These are phyloP conservation scores for Zasmidium citrigriseum DNA, from an alignment of 2,329 filamentous ascomycete genomes.

Conservation along the genomic window DNA sequence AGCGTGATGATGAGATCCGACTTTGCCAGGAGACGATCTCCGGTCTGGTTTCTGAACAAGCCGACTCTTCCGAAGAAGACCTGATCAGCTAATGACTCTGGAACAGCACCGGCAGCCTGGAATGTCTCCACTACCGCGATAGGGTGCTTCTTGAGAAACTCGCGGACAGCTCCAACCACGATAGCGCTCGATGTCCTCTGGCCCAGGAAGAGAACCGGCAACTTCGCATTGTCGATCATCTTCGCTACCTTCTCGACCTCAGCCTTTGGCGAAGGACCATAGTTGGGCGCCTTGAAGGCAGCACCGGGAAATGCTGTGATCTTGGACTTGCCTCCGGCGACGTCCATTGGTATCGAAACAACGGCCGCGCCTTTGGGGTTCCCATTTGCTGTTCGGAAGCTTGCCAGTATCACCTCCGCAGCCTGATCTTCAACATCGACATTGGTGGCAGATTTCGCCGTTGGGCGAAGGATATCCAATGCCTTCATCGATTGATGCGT, in stretches of 20 bases:
- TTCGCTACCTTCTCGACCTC: constrained; percentile 38
- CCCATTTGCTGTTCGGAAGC: constrained; percentile 45
- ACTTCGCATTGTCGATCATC: constrained; percentile 35
- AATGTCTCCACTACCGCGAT: constrained; percentile 54
- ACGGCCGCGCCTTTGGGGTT: constrained; percentile 48
- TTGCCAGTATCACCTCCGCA: constrained; percentile 49
- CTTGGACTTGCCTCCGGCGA: constrained; percentile 43
- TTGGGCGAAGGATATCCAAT: constrained; percentile 46
- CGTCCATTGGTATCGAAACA: constrained; percentile 48
- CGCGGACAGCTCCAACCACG: constrained; percentile 45
- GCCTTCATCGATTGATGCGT: constrained; percentile 52
- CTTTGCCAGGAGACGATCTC: constrained; percentile 46
- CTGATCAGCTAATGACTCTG: constrained; percentile 43
- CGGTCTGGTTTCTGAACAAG: constrained; percentile 52
- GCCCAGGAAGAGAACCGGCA: constrained; percentile 50
- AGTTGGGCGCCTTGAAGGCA: constrained; percentile 44
- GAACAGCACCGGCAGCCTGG: constrained; percentile 51
- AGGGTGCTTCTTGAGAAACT: constrained; percentile 43
- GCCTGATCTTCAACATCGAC: constrained; percentile 52
- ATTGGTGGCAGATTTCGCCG: constrained; percentile 45
- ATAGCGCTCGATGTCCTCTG: constrained; percentile 44
- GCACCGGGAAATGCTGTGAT: constrained; percentile 41
- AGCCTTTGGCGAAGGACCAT: constrained; percentile 40
- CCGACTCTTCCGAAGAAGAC: constrained; percentile 52
- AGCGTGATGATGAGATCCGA: constrained; percentile 49